phyloP scores from a whole-genome alignment of 2,329 filamentous ascomycete species.

The Penicillium sp. region DNA sequence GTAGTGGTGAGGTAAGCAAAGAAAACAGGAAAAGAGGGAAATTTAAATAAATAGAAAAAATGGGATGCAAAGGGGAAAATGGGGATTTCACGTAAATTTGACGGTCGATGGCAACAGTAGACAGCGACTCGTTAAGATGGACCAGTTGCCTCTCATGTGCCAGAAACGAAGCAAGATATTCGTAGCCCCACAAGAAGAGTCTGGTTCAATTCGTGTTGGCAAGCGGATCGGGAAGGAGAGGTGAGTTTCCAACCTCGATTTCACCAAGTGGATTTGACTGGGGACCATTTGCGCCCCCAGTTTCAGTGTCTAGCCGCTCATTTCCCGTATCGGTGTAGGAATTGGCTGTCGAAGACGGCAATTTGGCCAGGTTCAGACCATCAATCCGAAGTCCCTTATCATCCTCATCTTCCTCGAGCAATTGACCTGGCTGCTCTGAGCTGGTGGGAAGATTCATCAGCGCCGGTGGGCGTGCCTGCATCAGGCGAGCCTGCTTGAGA shows the following conservation, averaged over 20 bases:
- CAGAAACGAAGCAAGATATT: background rate
- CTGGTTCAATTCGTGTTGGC: slow-evolving; percentile 29
- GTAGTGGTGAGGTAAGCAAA: slow-evolving; percentile 10
- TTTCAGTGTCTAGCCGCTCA: slow-evolving; percentile 10
- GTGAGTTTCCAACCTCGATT: slow-evolving; percentile 31
- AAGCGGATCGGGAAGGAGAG: slow-evolving; percentile 35
- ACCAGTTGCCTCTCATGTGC: background rate
- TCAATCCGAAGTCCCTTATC: slow-evolving; percentile 31
- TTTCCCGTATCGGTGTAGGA: slow-evolving; percentile 23
- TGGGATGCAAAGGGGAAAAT: too few species aligned
- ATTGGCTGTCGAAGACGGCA: slow-evolving; percentile 20
- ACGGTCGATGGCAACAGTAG: slow-evolving; percentile 1
- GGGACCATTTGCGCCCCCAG: slow-evolving; percentile 2
- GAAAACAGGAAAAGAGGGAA: slow-evolving; percentile 5
- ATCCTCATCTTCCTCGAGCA: slow-evolving; percentile 33
- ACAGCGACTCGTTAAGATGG: background rate
- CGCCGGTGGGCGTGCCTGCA: slow-evolving; percentile 87
- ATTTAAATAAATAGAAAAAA: slow-evolving; percentile 7
- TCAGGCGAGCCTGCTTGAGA: slow-evolving; percentile 80
- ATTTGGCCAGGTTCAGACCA: slow-evolving; percentile 39
- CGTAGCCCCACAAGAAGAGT: background rate
- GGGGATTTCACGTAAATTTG: background rate
- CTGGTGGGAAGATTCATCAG: slow-evolving; percentile 66
- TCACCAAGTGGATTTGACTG: slow-evolving; percentile 32
- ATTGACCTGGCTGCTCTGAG: slow-evolving; percentile 18